Evolutionary conservation across 1,139 yeast species (phyloP).

Genomic region (Blastobotrys persicus): DNA sequence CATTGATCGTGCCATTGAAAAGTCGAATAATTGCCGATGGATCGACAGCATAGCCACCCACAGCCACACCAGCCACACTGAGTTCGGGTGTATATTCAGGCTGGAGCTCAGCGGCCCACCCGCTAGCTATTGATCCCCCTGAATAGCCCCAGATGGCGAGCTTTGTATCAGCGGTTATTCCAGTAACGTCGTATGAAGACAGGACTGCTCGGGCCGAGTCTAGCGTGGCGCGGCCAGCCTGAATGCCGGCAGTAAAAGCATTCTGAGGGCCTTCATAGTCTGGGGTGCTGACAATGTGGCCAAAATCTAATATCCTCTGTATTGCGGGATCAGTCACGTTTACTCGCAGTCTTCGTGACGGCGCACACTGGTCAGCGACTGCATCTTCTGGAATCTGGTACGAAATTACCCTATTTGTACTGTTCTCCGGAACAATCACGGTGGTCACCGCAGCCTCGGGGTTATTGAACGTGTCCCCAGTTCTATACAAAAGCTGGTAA

Average conservation of each 20-base stretch:
- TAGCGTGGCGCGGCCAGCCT: constrained; percentile 26
- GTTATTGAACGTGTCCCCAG: constrained; percentile 24
- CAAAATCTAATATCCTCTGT: constrained; percentile 20
- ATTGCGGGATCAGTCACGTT: constrained; percentile 13
- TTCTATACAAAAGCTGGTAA: constrained; percentile 27
- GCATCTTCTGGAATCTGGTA: constrained; percentile 36
- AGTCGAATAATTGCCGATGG: constrained; percentile 19
- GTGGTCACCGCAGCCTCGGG: constrained; percentile 31
- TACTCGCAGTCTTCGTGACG: constrained; percentile 25
- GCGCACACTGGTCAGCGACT: constrained; percentile 31
- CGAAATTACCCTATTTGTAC: constrained; percentile 24
- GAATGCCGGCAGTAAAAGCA: constrained; percentile 26
- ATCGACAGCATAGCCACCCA: constrained; percentile 29
- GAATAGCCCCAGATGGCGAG: constrained; percentile 32
- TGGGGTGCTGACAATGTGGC: constrained; percentile 24
- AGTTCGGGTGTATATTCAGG: constrained; percentile 33
- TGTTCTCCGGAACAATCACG: constrained; percentile 28
- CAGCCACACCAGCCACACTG: constrained; percentile 21
- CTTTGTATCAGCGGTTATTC: constrained; percentile 15
- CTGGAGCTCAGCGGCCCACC: constrained; percentile 34
- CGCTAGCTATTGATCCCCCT: constrained; percentile 34
- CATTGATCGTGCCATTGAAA: constrained; percentile 21
- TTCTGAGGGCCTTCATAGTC: constrained; percentile 27
- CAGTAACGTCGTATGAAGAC: constrained; percentile 16
- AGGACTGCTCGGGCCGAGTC: constrained; percentile 27